Evolutionary conservation across 2,329 filamentous ascomycete genomes (phyloP).

Genomic region (Pseudocercospora crystallina): DNA sequence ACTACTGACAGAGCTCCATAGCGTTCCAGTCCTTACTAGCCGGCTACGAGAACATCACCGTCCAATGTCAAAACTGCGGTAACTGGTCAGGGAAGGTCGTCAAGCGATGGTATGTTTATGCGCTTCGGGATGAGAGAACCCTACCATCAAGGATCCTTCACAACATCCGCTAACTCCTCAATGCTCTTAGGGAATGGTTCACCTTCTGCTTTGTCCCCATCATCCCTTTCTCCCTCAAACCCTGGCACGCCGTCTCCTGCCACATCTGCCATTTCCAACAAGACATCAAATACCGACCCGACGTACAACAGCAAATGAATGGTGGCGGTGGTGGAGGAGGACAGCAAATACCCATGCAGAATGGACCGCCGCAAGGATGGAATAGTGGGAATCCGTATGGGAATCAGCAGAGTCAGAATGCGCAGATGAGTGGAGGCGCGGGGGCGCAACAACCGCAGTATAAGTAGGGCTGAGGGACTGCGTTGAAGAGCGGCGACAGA

Average conservation of each 20-base stretch:
- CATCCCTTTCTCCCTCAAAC: constrained; percentile 64
- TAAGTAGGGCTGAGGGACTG: constrained; percentile 2
- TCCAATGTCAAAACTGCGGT: constrained; percentile 55
- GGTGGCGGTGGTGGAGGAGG: constrained; percentile 22
- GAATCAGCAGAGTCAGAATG: constrained; percentile 5
- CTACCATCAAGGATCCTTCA: constrained; percentile 16
- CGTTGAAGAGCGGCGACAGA: not conserved
- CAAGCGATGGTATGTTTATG: constrained; percentile 43
- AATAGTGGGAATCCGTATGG: constrained; percentile 22
- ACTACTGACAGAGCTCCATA: constrained; percentile 24
- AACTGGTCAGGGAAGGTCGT: constrained; percentile 47
- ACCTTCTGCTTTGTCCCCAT: constrained; percentile 53
- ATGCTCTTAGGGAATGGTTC: constrained; percentile 59
- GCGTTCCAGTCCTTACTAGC: constrained; percentile 48
- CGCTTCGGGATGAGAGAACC: not conserved
- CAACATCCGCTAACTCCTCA: not conserved
- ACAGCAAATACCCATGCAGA: constrained; percentile 35
- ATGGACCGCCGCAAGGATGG: constrained; percentile 31
- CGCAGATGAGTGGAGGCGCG: constrained; percentile 14
- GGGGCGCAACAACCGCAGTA: constrained; percentile 11
- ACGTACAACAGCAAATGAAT: constrained; percentile 39
- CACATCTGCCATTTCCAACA: constrained; percentile 76
- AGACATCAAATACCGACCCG: constrained; percentile 47
- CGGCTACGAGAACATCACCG: constrained; percentile 51
- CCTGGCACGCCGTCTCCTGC: constrained; percentile 64